Base-by-base conservation (phyloP, 768 basidiomycete species). In the Suillus subalutaceus region DNA sequence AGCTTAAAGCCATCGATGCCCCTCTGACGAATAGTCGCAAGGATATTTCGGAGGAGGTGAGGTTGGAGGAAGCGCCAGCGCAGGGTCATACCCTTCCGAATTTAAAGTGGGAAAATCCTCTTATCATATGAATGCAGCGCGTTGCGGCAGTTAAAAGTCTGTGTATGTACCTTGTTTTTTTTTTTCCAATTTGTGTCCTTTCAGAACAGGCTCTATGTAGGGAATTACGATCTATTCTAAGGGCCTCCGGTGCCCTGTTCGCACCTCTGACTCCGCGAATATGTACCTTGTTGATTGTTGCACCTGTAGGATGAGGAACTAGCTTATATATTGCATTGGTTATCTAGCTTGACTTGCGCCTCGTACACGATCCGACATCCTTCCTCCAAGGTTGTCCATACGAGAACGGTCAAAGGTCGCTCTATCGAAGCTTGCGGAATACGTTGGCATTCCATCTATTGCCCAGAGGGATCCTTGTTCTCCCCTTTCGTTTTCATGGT, bases 401-500 rank as follows among this genome's bases (percentile, higher is more conserved):
- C 65, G 71, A 26, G 84, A 88, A 35, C 84, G 88, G 30, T 88
- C 91, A 84, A 73, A 76, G 57, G 70, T 69, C 4, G 91, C 91
- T 0, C 75, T 93, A 7, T 75, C 70, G 10, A 82, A 77, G 59
- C 80, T 92, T 43, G 82, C 87, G 12, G 81, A 85, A 38, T 75
- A 89, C n/a, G 79, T 78, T 18, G 78, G 75, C 20, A 81, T 85
- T 69, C 74, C 82, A 15, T 74, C 75, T 30, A 82, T 89, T 43
- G 79, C 80, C 12, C 72, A 77, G 13, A 83, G 86, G 35, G 82
- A 89, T 70, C 87, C 90, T 13, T 65, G 72, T n/a, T 90, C 86
- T 6, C 79, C 87, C 2, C 78, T 92, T 60, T 91, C 90, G 8
- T 93, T 93, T 71, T 90, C 85, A 13, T 87, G n/a, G 87, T 69